Evolutionary conservation across 371 early-diverging fungal species (phyloP), one percentile per base, ranked within the genome.

Genomic region (Polyrhizophydium stewartii): DNA sequence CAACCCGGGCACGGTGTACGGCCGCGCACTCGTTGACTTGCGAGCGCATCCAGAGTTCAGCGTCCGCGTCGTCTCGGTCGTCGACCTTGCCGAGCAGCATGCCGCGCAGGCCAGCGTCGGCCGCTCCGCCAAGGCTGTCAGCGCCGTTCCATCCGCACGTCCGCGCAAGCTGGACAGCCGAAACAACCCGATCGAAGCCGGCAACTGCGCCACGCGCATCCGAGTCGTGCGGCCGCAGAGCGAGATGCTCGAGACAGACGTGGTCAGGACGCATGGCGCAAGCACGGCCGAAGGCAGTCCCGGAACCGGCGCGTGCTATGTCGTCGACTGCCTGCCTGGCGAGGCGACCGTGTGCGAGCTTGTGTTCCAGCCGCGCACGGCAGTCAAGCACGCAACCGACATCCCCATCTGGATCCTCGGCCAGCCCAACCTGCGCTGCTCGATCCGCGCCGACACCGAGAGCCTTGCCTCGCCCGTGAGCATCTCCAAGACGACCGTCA

Each of bases 401-500:
- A 37, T 71, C 0, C 71, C 71, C 21, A 21, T 76, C 2, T 47
- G 46, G 25, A 53, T 71, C 21, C 33, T 72, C 28, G 73, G 71
- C n/a, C 35, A 38, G 30, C 10, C 45, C 10, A 5, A 24, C 45
- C 3, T 5, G 5, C 10, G 19, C 1, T 45, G 60, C 2, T 31
- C 45, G 10, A 55, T 69, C 21, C 35, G 7, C 17, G 43, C 67
- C 28, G 70, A 61, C n/a, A 60, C 68, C 13, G 53, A 65, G 25
- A 64, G 67, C 27, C 33, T 69, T 21, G 66, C 69, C 13, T 76
- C 77, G 19, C 77, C 77, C 0, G 64, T 77, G 7, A 2, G n/a
- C 1, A 19, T 74, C 17, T 72, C 74, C 0, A 63, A 57, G 32
- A 62, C 56, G 17, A 5, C 38, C 40, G 47, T 77, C 37, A 63